A percentile compares a stretch with the other conserved stretches of the same genome.
Evolutionary conservation across 176 grass and related monocot genomes (phyloP).

Genomic region (Zoysia japonica): DNA sequence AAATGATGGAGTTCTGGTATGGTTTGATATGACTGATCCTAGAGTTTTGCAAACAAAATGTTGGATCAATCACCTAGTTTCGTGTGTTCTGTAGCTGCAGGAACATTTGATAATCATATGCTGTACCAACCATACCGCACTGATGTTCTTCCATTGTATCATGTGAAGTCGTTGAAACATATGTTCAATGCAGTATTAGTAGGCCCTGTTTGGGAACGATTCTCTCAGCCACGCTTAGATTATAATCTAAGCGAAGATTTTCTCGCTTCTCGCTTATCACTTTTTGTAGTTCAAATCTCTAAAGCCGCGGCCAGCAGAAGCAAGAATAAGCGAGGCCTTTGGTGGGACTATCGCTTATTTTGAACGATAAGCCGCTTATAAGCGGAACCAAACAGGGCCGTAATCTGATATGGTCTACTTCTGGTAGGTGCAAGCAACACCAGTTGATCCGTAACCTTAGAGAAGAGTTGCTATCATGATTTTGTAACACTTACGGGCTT

Average conservation of each 20-base stretch:
- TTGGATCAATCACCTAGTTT: neutral
- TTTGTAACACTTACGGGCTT: neutral
- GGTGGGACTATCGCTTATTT: too few species aligned
- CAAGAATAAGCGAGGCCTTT: too few species aligned
- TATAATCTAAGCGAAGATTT: too few species aligned
- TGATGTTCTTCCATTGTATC: neutral
- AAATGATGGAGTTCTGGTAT: conserved; percentile 94
- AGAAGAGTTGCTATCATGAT: neutral
- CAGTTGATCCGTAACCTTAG: conserved; percentile 3
- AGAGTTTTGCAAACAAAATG: neutral
- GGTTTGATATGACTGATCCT: conserved; percentile 28
- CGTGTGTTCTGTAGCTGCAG: neutral
- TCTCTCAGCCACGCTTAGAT: too few species aligned
- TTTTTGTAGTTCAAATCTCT: too few species aligned
- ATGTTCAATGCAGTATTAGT: conserved; percentile 5
- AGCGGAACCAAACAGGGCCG: too few species aligned
- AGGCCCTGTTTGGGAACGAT: too few species aligned
- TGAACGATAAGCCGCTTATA: too few species aligned
- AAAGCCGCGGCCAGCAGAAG: too few species aligned
- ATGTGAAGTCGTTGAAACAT: neutral
- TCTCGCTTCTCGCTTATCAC: too few species aligned
- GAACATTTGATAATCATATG: neutral
- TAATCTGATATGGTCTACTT: conserved; percentile 10
- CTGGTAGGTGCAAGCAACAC: conserved; percentile 16
- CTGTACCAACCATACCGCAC: neutral